phyloP scores from a whole-genome alignment of 2,329 filamentous ascomycete genomes.

The Aspergillus ochraceus region DNA sequence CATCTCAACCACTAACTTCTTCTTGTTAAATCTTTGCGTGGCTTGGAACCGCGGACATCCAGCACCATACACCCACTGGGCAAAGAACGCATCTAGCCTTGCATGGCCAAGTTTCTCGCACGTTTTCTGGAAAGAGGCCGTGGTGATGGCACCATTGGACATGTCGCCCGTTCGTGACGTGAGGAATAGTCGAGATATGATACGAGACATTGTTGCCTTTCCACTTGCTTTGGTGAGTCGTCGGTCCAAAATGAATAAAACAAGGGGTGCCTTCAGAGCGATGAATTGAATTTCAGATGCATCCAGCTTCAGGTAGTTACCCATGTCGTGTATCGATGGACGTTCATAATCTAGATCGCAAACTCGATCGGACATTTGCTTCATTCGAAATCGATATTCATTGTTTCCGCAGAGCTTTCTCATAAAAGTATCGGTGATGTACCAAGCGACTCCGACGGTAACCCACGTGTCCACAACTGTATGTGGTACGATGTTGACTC shows the following conservation, averaged over 20 bases:
- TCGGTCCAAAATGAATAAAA: slow-evolving; percentile 91
- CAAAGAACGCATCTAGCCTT: slow-evolving; percentile 86
- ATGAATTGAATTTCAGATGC: slow-evolving; percentile 88
- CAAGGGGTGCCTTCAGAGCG: slow-evolving; percentile 82
- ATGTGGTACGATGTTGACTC: slow-evolving; percentile 86
- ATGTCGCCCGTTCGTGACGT: slow-evolving; percentile 82
- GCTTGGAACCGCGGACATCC: slow-evolving; percentile 88
- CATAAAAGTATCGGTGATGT: slow-evolving; percentile 93
- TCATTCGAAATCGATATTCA: slow-evolving; percentile 88
- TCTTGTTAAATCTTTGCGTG: slow-evolving; percentile 93
- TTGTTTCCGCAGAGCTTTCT: slow-evolving; percentile 90
- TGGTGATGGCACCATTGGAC: slow-evolving; percentile 67
- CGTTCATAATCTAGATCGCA: slow-evolving; percentile 78
- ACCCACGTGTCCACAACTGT: slow-evolving; percentile 82
- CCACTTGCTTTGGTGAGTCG: slow-evolving; percentile 85
- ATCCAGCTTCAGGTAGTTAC: slow-evolving; percentile 74
- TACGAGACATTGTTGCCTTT: slow-evolving; percentile 77
- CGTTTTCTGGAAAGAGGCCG: slow-evolving; percentile 73
- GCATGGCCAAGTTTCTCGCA: slow-evolving; percentile 89
- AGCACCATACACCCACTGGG: slow-evolving; percentile 85
- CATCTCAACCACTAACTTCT: slow-evolving; percentile 92
- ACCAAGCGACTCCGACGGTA: slow-evolving; percentile 85
- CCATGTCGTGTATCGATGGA: slow-evolving; percentile 79
- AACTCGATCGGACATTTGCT: slow-evolving; percentile 76
- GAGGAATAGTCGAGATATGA: slow-evolving; percentile 81